Evolutionary conservation across 2,329 filamentous ascomycete species (phyloP), one percentile per base, ranked within the genome.

Genomic region (Epicoccum nigrum): DNA sequence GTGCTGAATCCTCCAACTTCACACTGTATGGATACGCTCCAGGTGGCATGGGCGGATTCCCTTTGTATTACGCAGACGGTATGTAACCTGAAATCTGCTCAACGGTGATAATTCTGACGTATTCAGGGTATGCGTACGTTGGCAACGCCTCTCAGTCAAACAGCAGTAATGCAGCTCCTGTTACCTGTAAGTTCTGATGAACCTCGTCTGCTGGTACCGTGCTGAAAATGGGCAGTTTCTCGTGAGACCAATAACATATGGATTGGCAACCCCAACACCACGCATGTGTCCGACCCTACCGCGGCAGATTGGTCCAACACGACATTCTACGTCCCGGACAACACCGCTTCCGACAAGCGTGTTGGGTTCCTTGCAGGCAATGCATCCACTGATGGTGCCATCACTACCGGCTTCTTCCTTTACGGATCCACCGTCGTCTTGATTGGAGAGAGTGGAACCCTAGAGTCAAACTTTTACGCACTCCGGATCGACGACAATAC

Each of bases 11-110:
- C 4, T 41, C 45, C 3, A 23, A 23, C 2, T 64, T 64, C 33
- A 12, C 49, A 11, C 52, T 65, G 2, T 65, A 39, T 34, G 61
- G 48, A 15, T 65, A 65, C 34, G 58, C 53, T 8, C 12, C 48
- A 35, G 58, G 55, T 7, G 45, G 39, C 4, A 35, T 60, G 15
- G 63, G 61, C 16, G 63, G 63, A 1, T 35, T 59, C n/a, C 47
- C 56, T 4, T 23, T 65, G 19, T 64, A 63, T 37, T 57, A 61
- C 21, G 51, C 53, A 7, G 54, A 59, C 30, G 63, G 63, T 62
- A 53, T 13, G 45, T 31, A 3, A 8, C n/a, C n/a, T n/a, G n/a
- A 9, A n/a, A 3, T 3, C 8, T 28, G 19, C 2, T 9, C 15
- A 5, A 9, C 20, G 7, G 17, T 17, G 19, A 31, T n/a, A 3